These are phyloP conservation scores for Acer campestre DNA, from an alignment of 345 rosid species.

Conservation along the genomic window DNA sequence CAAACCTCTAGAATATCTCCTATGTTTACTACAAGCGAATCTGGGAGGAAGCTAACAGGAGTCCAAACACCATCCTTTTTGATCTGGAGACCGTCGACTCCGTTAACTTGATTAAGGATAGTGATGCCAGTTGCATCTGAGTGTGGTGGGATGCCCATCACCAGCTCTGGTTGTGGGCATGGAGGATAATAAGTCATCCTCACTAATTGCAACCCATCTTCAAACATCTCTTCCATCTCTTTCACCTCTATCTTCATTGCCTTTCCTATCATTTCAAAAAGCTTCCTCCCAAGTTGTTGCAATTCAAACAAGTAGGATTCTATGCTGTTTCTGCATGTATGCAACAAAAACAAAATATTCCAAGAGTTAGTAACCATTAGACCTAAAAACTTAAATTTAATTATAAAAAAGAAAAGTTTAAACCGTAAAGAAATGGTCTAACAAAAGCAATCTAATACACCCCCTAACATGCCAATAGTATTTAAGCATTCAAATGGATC, in stretches of 20 bases:
- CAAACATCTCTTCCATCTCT: conserved; percentile 38
- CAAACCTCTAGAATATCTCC: conserved; percentile 24
- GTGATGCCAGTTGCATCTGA: conserved; percentile 23
- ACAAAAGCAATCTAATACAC: too few species aligned
- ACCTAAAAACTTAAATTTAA: too few species aligned
- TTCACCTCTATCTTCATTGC: conserved; percentile 22
- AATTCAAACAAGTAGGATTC: conserved; percentile 30
- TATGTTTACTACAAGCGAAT: conserved; percentile 14
- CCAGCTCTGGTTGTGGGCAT: conserved; percentile 24
- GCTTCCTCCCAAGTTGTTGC: conserved; percentile 33
- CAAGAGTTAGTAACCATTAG: too few species aligned
- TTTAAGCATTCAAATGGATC: too few species aligned
- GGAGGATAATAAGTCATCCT: conserved; percentile 36
- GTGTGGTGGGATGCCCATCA: conserved; percentile 20
- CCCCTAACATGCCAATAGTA: too few species aligned
- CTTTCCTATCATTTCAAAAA: conserved; percentile 25
- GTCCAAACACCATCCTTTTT: conserved; percentile 22
- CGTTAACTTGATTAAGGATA: conserved; percentile 22
- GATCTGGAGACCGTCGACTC: conserved; percentile 23
- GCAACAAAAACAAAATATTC: too few species aligned
- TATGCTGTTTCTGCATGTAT: conserved; percentile 27
- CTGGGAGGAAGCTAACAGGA: conserved; percentile 9
- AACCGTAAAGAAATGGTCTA: too few species aligned
- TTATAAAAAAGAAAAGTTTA: too few species aligned
- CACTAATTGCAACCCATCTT: conserved; percentile 35